A percentile compares a stretch with the other conserved stretches of the same genome.
Conservation (phyloP, 371 early-diverging fungal genomes). For the Mortierella sp. region DNA sequence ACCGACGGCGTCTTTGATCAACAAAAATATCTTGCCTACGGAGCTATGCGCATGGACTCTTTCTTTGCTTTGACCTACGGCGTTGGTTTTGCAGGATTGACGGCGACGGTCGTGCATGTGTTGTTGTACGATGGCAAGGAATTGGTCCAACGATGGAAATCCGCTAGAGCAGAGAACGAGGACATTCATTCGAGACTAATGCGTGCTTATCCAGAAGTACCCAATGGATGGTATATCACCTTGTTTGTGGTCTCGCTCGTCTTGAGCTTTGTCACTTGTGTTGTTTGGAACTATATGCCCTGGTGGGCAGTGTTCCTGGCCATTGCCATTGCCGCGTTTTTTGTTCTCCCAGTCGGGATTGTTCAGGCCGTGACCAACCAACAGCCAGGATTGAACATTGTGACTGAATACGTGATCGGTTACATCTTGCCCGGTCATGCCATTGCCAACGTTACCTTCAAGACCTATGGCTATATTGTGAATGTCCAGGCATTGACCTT, state of each 20-base stretch:
- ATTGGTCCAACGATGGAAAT: conserved; percentile 43
- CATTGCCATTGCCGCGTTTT: conserved; percentile 67
- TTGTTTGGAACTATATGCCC: conserved; percentile 61
- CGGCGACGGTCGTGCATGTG: conserved; percentile 65
- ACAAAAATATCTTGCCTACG: conserved; percentile 57
- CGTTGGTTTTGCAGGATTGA: conserved; percentile 51
- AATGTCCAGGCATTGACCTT: conserved; percentile 66
- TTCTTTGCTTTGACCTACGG: conserved; percentile 61
- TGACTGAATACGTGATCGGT: conserved; percentile 72
- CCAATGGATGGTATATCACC: conserved; percentile 74
- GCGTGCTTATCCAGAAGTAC: conserved; percentile 73
- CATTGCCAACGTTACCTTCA: conserved; percentile 76
- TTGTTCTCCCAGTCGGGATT: conserved; percentile 78
- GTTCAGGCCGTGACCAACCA: conserved; percentile 59
- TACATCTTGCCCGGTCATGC: conserved; percentile 71
- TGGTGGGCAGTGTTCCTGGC: conserved; percentile 79
- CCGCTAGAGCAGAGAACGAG: conserved; percentile 27
- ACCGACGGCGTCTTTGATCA: conserved; percentile 65
- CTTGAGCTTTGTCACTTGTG: conserved; percentile 61
- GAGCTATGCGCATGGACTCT: conserved; percentile 73
- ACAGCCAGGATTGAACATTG: conserved; percentile 48
- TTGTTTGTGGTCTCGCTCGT: conserved; percentile 63
- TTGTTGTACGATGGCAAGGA: conserved; percentile 59
- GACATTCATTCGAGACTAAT: conserved; percentile 78
- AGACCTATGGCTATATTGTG: conserved; percentile 73